Conservation (phyloP, 2,329 filamentous ascomycete genomes). For the Fusarium longipes region DNA sequence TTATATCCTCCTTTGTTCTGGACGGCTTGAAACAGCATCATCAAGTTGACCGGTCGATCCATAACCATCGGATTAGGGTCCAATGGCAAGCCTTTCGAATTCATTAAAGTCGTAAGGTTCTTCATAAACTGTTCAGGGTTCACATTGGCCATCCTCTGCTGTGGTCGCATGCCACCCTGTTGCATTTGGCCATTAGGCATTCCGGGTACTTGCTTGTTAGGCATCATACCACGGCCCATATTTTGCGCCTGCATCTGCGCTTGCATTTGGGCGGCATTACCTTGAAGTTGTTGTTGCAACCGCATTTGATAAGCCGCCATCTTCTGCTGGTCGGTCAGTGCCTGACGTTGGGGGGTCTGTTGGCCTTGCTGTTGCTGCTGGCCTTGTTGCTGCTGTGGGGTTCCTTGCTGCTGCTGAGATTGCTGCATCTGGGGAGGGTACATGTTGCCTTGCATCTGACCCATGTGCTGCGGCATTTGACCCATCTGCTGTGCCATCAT, state of each 20-base stretch:
- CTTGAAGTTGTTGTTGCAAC: conserved; percentile 78
- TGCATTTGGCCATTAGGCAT: conserved; percentile 69
- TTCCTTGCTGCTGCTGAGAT: conserved; percentile 59
- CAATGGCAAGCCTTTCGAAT: conserved; percentile 75
- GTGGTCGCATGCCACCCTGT: conserved; percentile 62
- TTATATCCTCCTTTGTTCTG: conserved; percentile 81
- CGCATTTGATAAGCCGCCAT: conserved; percentile 85
- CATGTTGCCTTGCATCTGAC: conserved; percentile 59
- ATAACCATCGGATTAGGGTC: conserved; percentile 79
- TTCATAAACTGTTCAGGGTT: conserved; percentile 79
- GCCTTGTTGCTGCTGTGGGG: conserved; percentile 56
- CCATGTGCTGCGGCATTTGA: conserved; percentile 60
- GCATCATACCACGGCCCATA: conserved; percentile 64
- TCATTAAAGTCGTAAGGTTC: conserved; percentile 82
- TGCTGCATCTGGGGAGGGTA: conserved; percentile 56
- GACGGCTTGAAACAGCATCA: conserved; percentile 81
- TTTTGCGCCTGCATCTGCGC: conserved; percentile 63
- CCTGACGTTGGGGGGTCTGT: conserved; percentile 45
- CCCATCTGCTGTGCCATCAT: conserved; percentile 67
- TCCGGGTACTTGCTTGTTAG: conserved; percentile 61
- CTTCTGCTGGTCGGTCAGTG: conserved; percentile 74
- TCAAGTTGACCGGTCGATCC: conserved; percentile 78
- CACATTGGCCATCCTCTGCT: conserved; percentile 57
- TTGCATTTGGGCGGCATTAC: conserved; percentile 63
- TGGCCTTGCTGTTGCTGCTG: conserved; percentile 53